Conservation (phyloP, 345 rosid genomes). For the Hibiscus trionum region DNA sequence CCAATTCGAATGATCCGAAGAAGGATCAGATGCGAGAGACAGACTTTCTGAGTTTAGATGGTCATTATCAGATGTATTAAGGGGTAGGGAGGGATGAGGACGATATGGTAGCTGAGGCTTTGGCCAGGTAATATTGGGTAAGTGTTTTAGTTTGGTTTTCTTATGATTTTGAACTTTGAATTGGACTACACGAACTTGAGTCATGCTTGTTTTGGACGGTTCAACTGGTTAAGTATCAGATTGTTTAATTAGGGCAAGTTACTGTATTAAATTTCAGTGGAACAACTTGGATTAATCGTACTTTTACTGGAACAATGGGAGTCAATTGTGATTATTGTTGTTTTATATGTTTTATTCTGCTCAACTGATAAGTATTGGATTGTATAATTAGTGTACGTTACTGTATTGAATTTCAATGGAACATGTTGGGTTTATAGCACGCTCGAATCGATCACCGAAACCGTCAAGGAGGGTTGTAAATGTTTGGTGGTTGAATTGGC, state of each 20-base stretch:
- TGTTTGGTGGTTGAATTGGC: too few species aligned
- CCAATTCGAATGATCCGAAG: slow-evolving; percentile 75
- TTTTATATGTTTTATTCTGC: background rate
- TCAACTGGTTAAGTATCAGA: background rate
- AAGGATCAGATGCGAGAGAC: slow-evolving; percentile 92
- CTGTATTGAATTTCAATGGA: too few species aligned
- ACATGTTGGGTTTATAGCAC: too few species aligned
- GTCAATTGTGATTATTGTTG: background rate
- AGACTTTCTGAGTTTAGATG: slow-evolving; percentile 61
- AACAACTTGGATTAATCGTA: background rate
- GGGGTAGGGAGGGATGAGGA: slow-evolving; percentile 38
- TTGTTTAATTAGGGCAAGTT: background rate
- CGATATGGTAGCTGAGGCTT: slow-evolving; percentile 53
- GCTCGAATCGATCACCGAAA: too few species aligned
- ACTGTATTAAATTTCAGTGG: background rate
- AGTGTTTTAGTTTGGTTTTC: slow-evolving; percentile 13
- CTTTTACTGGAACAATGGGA: background rate
- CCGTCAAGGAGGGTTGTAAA: too few species aligned
- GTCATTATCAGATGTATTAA: slow-evolving; percentile 38
- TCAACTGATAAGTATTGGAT: background rate
- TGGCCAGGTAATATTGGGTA: slow-evolving; percentile 95
- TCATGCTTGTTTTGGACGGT: background rate
- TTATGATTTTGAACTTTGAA: background rate
- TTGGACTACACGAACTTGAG: background rate
- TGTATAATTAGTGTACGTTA: too few species aligned